phyloP scores from a whole-genome alignment of 164 flowering plant species.

The Aristolochia fimbriata region DNA sequence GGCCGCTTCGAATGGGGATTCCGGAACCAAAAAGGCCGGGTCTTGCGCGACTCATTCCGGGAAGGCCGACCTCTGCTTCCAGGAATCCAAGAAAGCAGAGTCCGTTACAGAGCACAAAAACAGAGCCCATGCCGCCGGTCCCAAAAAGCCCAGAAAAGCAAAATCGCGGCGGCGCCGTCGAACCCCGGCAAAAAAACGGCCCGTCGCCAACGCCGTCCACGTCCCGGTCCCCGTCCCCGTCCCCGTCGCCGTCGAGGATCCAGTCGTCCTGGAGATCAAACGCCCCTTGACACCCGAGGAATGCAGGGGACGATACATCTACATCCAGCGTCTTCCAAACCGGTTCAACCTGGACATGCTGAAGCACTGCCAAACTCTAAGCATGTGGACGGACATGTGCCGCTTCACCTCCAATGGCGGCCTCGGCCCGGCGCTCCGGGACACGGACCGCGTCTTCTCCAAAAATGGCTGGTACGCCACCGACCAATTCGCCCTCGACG shows the following conservation, averaged over 20 bases:
- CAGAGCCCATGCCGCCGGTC: no score
- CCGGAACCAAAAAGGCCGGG: no score
- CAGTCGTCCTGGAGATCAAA: not conserved
- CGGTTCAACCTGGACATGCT: conserved; percentile 48
- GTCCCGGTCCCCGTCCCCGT: no score
- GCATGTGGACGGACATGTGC: conserved; percentile 57
- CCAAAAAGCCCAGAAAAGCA: no score
- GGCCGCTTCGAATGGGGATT: not conserved
- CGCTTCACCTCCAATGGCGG: conserved; percentile 36
- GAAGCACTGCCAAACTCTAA: conserved; percentile 36
- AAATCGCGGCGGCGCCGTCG: no score
- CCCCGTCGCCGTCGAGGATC: not conserved
- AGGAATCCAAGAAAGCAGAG: no score
- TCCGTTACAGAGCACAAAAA: no score
- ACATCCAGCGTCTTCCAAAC: conserved; percentile 40
- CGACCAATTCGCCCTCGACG: conserved; percentile 56
- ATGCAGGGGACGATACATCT: conserved; percentile 55
- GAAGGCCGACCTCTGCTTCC: no score
- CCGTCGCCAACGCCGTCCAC: no score
- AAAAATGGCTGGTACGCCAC: conserved; percentile 58
- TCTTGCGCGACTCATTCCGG: no score
- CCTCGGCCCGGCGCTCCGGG: conserved; percentile 36
- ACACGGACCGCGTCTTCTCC: conserved; percentile 28
- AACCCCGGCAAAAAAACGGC: no score
- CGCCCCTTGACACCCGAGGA: not conserved